Percentiles rank a stretch among this genome's conserved stretches.
These are phyloP conservation scores for Leccinum variicolor DNA, from an alignment of 768 basidiomycete species.

Conservation along the genomic window DNA sequence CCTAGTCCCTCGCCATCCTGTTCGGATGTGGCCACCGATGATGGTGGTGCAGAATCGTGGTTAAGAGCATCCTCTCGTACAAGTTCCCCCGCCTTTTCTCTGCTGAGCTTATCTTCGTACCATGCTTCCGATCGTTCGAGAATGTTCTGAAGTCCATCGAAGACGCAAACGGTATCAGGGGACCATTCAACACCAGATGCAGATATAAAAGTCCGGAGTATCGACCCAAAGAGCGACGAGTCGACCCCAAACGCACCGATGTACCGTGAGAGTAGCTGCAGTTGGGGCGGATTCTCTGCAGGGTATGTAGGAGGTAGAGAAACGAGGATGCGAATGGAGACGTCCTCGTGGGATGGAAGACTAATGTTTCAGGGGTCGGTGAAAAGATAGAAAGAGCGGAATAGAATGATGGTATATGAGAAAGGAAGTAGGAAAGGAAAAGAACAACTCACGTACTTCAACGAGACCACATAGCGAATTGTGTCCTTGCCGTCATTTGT, in stretches of 20 bases:
- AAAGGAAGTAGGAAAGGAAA: not conserved
- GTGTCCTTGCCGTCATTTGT: conserved; percentile 28
- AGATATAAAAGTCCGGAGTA: conserved; percentile 81
- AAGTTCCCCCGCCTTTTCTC: conserved; percentile 52
- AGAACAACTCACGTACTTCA: conserved; percentile 49
- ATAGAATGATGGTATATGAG: not conserved
- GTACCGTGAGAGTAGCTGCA: conserved; percentile 83
- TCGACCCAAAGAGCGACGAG: conserved; percentile 66
- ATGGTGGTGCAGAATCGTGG: conserved; percentile 12
- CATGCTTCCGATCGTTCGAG: conserved; percentile 63
- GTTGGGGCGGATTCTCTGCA: conserved; percentile 63
- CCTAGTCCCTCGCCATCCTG: conserved; percentile 5
- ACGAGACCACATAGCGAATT: conserved; percentile 61
- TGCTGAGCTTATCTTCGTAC: conserved; percentile 65
- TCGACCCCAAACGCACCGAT: conserved; percentile 77
- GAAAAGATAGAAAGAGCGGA: not conserved
- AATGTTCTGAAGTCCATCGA: conserved; percentile 80
- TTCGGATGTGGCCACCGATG: conserved; percentile 1
- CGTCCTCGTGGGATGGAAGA: conserved; percentile 50
- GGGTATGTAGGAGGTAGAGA: conserved; percentile 65
- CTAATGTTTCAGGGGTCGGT: conserved; percentile 27
- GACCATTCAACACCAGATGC: conserved; percentile 73
- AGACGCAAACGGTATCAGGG: conserved; percentile 73
- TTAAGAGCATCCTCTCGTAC: conserved; percentile 49
- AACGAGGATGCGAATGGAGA: conserved; percentile 53